phyloP scores from a whole-genome alignment of 257 asterid genomes.

The Leptodermis oblonga region DNA sequence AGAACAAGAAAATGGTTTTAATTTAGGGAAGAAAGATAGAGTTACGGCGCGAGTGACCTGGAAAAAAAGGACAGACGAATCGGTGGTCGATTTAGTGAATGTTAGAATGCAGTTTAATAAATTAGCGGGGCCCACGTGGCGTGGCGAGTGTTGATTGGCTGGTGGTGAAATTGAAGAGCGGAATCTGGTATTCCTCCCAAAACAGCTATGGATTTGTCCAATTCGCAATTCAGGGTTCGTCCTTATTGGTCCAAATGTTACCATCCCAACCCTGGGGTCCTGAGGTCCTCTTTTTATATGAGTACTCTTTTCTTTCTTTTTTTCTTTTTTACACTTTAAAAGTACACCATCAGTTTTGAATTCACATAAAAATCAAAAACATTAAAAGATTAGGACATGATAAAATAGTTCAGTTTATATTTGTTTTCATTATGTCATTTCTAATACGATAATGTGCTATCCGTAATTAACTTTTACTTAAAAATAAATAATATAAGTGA shows the following conservation, averaged over 20 bases:
- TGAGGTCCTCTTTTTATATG: no score
- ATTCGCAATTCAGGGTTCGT: neutral
- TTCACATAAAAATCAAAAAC: no score
- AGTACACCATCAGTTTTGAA: no score
- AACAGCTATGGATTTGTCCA: neutral
- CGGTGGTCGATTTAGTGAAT: neutral
- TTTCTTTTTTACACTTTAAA: no score
- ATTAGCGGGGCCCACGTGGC: neutral
- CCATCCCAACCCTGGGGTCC: no score
- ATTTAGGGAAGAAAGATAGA: neutral
- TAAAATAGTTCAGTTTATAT: no score
- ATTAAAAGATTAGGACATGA: no score
- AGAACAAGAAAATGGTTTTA: neutral
- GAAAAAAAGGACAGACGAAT: neutral
- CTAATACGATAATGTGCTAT: no score
- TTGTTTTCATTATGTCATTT: no score
- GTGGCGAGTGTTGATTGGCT: neutral
- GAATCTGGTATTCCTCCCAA: neutral
- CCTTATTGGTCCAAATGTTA: conserved; percentile 6
- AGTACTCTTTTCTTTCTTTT: no score
- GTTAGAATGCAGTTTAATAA: conserved; percentile 1
- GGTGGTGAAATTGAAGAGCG: neutral
- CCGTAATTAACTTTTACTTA: no score
- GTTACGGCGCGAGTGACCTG: neutral
- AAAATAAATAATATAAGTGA: no score